These are phyloP conservation scores for Zizania palustris DNA, from an alignment of 202 grass and related monocot species.

Conservation along the genomic window DNA sequence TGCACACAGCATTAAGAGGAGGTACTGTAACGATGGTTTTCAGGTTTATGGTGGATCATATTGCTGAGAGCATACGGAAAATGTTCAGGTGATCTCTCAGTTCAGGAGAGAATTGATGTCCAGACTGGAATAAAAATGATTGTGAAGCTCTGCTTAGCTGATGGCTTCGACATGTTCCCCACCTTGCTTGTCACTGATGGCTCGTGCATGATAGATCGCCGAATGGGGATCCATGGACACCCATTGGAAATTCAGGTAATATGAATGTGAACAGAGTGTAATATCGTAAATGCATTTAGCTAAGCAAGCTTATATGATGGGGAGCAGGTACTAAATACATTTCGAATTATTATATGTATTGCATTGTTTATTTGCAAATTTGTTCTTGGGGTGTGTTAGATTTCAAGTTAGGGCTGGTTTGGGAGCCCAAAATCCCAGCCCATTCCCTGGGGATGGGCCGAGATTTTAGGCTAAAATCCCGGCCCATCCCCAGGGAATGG, in stretches of 20 bases:
- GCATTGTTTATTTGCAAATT: neutral
- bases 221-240: conserved; percentile 92
- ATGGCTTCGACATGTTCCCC: conserved; percentile 91
- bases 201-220: conserved; percentile 91
- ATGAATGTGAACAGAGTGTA: neutral
- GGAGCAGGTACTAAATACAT: neutral
- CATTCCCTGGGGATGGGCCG: no score
- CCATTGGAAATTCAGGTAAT: conserved; percentile 88
- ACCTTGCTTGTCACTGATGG: conserved; percentile 88
- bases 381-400: neutral
- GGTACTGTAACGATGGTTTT: conserved; percentile 1
- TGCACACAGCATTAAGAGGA: neutral
- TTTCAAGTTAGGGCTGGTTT: no score
- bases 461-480: no score
- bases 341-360: conserved; percentile 1
- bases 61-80: conserved; percentile 83
- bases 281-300: neutral
- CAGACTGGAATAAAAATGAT: conserved; percentile 85
- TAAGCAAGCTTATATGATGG: neutral
- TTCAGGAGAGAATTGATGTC: conserved; percentile 86
- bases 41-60: conserved; percentile 95
- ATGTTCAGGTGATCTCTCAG: conserved; percentile 64
- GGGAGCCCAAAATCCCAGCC: no score
- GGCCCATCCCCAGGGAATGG: no score
- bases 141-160: conserved; percentile 82